phyloP scores from a whole-genome alignment of 2,329 filamentous ascomycete species.

The Beauveria caledonica region DNA sequence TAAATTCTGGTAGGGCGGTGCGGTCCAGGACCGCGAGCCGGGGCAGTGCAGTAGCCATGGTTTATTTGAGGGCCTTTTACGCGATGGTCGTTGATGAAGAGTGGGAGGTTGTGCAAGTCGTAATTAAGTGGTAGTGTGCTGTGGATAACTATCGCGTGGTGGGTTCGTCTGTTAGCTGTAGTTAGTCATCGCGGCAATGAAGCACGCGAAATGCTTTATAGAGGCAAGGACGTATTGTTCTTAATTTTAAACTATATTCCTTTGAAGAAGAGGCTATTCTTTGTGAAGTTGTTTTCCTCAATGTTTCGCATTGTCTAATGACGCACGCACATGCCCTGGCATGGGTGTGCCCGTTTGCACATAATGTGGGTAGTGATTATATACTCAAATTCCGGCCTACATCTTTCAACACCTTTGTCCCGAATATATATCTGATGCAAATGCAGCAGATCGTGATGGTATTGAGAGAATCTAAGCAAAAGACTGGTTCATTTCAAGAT shows the following conservation, averaged over 20 bases:
- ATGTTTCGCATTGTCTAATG: neutral
- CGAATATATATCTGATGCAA: too few species aligned
- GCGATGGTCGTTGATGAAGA: neutral
- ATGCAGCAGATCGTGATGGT: neutral
- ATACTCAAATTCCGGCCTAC: neutral
- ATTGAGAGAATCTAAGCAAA: neutral
- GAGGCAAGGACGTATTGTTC: neutral
- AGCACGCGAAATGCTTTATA: neutral
- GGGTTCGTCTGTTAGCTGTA: neutral
- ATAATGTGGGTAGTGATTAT: neutral
- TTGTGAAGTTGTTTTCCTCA: neutral
- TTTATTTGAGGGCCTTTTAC: neutral
- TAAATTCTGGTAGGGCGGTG: slow-evolving; percentile 44
- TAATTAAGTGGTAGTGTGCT: neutral
- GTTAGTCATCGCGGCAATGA: slow-evolving; percentile 3
- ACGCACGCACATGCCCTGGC: neutral
- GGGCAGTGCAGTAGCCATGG: slow-evolving; percentile 13
- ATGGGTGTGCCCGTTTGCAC: neutral
- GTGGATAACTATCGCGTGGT: neutral
- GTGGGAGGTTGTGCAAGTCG: neutral
- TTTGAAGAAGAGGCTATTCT: neutral
- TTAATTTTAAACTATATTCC: neutral
- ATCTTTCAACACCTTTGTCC: too few species aligned
- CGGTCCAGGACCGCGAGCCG: slow-evolving; percentile 42
- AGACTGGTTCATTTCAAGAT: neutral